These are phyloP conservation scores for Irpex rosettiformis DNA, from an alignment of 1,284 basidiomycete species.

Conservation along the genomic window DNA sequence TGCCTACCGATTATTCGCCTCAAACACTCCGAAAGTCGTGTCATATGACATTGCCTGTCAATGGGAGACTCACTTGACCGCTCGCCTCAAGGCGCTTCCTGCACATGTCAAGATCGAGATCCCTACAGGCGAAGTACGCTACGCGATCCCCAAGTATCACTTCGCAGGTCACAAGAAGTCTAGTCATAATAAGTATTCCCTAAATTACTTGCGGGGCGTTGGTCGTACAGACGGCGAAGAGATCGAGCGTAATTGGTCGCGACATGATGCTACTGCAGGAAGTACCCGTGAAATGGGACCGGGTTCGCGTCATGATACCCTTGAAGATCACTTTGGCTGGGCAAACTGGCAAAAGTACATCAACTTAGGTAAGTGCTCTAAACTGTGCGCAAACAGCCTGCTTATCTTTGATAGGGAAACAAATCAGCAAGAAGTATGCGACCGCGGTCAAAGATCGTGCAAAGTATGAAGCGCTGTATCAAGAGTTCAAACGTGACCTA, in stretches of 20 bases:
- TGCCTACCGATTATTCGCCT: neutral
- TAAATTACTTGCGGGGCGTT: constrained; percentile 18
- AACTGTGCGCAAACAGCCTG: constrained; percentile 16
- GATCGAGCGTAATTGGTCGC: constrained; percentile 22
- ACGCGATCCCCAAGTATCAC: constrained; percentile 16
- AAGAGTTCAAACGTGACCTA: too few species aligned
- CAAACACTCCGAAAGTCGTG: neutral
- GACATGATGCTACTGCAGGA: constrained; percentile 9
- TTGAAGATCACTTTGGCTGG: constrained; percentile 16
- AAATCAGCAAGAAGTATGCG: neutral
- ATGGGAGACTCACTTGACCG: neutral
- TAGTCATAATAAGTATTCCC: constrained; percentile 12
- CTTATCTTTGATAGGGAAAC: neutral
- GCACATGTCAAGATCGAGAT: constrained; percentile 6
- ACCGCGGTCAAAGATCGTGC: neutral
- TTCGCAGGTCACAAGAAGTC: constrained; percentile 1
- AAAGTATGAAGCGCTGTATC: too few species aligned
- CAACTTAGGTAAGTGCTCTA: constrained; percentile 6
- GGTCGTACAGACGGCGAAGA: constrained; percentile 23
- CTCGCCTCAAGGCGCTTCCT: neutral
- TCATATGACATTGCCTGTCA: constrained; percentile 10
- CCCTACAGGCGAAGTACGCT: constrained; percentile 1
- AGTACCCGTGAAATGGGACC: constrained; percentile 21
- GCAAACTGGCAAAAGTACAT: constrained; percentile 11
- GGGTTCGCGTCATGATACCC: constrained; percentile 14